Evolutionary conservation across 345 rosid species (phyloP), one percentile per base, ranked within the genome.

Genomic region (Arabidopsis arenosa): DNA sequence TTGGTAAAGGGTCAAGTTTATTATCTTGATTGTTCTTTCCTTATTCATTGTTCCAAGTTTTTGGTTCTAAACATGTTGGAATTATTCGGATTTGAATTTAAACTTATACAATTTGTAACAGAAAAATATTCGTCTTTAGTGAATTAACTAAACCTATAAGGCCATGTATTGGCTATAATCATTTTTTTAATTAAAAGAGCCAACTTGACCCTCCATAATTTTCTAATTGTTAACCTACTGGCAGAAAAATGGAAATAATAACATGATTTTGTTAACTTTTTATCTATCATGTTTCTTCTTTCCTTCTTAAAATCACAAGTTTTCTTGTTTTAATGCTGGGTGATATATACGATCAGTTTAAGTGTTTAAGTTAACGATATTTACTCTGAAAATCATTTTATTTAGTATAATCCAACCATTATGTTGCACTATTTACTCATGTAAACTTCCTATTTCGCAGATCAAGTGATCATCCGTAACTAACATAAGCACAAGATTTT

Each of bases 21-120:
- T 41, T 5, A 39, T 52, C 44, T 58, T 39, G 44, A 66, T 39
- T 45, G 28, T 7, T 28, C 18, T 56, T 64, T 17, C 45, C 56
- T 64, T 45, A 1, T 74, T 43, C 14, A 7, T 44, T 56, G 66
- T 47, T 54, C 15, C 72, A 74, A 18, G 54, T 47, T 48, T 66
- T 66, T 66, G n/a, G 60, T 48, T 47, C 12, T n/a, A n/a, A 66
- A 66, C 67, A 66, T 75, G 73, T 66, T 75, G 73, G 73, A 12
- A 8, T 7, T 48, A 48, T 66, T 26, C 23, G 44, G 52, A 41
- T 14, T 53, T 43, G 18, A 7, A 55, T 23, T 18, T 55, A 65
- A 55, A 45, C 41, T 56, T 55, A 4, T 55, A 40, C 66, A 74
- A n/a, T 15, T 65, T 56, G 51, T 57, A 74, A 23, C 51, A 65